Evolutionary conservation across 306 rosid genomes (phyloP).

Genomic region (Gillenia trifoliata): DNA sequence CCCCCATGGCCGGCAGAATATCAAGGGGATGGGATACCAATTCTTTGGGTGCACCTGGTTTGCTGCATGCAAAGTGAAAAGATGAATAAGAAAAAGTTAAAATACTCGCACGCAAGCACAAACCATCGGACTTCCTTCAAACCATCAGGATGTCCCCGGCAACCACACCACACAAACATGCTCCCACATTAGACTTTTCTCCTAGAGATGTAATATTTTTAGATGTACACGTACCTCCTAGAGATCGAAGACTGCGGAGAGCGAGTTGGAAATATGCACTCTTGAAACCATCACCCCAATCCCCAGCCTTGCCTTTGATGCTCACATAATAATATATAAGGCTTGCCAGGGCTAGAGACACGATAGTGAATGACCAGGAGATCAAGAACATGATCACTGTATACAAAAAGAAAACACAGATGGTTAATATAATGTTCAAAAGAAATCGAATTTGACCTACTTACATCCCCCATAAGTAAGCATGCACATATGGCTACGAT

Average conservation of each 20-base stretch:
- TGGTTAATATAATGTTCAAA: slow-evolving; percentile 8
- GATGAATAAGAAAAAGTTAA: slow-evolving; percentile 12
- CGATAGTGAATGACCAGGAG: slow-evolving; percentile 97
- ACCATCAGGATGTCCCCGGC: neutral
- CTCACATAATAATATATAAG: slow-evolving; percentile 93
- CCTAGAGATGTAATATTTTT: neutral
- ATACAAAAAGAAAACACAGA: slow-evolving; percentile 20
- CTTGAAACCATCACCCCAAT: slow-evolving; percentile 99
- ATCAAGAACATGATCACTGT: slow-evolving; percentile 99
- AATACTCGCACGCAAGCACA: neutral
- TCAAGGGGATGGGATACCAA: slow-evolving; percentile 96
- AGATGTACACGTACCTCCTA: slow-evolving; percentile 66
- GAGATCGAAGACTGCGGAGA: slow-evolving; percentile 96
- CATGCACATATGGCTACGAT: neutral
- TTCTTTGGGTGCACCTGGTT: slow-evolving; percentile 98
- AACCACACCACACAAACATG: neutral
- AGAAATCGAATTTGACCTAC: slow-evolving; percentile 11
- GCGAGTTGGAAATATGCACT: slow-evolving; percentile 99
- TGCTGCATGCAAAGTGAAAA: slow-evolving; percentile 48
- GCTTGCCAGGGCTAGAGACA: slow-evolving; percentile 91
- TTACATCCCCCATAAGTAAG: slow-evolving; percentile 4
- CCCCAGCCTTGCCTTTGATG: slow-evolving; percentile 98
- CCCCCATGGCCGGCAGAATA: slow-evolving; percentile 99
- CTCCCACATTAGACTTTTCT: neutral
- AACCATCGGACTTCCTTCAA: neutral